phyloP scores from a whole-genome alignment of 805 yeast genomes.

The Cyberlindnera maclurae region DNA sequence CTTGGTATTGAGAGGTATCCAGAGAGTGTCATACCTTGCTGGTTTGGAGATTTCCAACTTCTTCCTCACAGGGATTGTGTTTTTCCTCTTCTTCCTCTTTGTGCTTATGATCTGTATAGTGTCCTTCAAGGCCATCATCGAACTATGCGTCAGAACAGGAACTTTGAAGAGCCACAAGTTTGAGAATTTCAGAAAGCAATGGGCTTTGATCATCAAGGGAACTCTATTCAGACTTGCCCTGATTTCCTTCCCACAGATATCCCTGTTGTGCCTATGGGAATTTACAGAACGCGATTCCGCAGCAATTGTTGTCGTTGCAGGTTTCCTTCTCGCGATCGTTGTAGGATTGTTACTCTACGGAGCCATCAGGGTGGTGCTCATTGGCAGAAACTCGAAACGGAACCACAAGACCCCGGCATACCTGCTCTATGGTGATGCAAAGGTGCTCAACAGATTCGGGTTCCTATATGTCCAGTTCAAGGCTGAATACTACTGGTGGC shows the following conservation, averaged over 20 bases:
- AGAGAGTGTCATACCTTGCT: slow-evolving; percentile 82
- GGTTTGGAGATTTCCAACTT: slow-evolving; percentile 80
- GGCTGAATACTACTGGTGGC: slow-evolving; percentile 83
- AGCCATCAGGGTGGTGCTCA: slow-evolving; percentile 59
- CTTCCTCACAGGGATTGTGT: slow-evolving; percentile 80
- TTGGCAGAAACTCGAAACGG: slow-evolving; percentile 64
- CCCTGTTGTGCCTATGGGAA: slow-evolving; percentile 83
- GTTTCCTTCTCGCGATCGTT: slow-evolving; percentile 53
- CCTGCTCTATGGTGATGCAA: slow-evolving; percentile 76
- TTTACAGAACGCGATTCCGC: slow-evolving; percentile 76
- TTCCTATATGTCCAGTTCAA: slow-evolving; percentile 87
- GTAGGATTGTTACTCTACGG: slow-evolving; percentile 63
- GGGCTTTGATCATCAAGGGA: slow-evolving; percentile 85
- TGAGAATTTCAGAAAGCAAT: slow-evolving; percentile 70
- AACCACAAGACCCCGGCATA: slow-evolving; percentile 90
- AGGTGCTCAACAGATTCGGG: slow-evolving; percentile 79
- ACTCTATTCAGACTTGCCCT: slow-evolving; percentile 75
- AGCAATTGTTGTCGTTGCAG: slow-evolving; percentile 77
- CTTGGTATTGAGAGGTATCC: slow-evolving; percentile 81
- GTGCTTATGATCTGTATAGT: slow-evolving; percentile 48
- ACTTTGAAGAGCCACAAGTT: slow-evolving; percentile 56
- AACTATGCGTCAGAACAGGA: slow-evolving; percentile 50
- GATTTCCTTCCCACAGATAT: slow-evolving; percentile 82
- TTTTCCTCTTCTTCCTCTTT: slow-evolving; percentile 72
- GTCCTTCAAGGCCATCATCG: slow-evolving; percentile 64